Evolutionary conservation across 192 early-diverging fungal species (phyloP).

Genomic region (Dissophora ornata): DNA sequence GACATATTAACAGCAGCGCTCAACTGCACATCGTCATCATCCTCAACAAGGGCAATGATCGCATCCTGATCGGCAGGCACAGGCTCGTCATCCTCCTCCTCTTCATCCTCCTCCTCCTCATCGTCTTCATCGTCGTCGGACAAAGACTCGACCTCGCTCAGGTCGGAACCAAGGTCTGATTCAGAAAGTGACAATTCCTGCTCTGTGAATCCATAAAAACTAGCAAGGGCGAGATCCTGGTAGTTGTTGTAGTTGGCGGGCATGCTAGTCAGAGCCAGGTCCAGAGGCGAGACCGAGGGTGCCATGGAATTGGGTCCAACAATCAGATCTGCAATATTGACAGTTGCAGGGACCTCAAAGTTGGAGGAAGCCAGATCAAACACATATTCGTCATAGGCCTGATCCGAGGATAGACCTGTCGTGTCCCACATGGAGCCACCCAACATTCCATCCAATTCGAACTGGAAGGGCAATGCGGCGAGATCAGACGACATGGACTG

Average conservation of each 20-base stretch:
- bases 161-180: slow-evolving; percentile 38
- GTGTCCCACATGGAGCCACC: slow-evolving; percentile 21
- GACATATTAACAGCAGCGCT: slow-evolving; percentile 1
- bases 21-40: neutral
- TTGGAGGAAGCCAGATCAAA: slow-evolving; percentile 41
- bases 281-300: slow-evolving; percentile 32
- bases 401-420: slow-evolving; percentile 14
- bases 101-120: slow-evolving; percentile 6
- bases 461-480: slow-evolving; percentile 21
- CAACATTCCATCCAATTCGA: slow-evolving; percentile 28
- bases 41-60: neutral
- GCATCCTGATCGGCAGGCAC: neutral
- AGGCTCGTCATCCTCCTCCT: neutral
- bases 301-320: slow-evolving; percentile 38
- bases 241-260: slow-evolving; percentile 18
- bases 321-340: slow-evolving; percentile 50
- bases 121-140: slow-evolving; percentile 26
- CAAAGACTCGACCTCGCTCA: slow-evolving; percentile 20
- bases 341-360: slow-evolving; percentile 36
- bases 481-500: slow-evolving; percentile 27
- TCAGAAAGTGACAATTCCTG: slow-evolving; percentile 4
- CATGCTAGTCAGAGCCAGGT: slow-evolving; percentile 9
- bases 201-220: slow-evolving; percentile 45
- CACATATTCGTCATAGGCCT: slow-evolving; percentile 38
- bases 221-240: slow-evolving; percentile 41